These are phyloP conservation scores for Incumbomyces delicatus DNA, from an alignment of 2,329 filamentous ascomycete genomes.

Conservation along the genomic window DNA sequence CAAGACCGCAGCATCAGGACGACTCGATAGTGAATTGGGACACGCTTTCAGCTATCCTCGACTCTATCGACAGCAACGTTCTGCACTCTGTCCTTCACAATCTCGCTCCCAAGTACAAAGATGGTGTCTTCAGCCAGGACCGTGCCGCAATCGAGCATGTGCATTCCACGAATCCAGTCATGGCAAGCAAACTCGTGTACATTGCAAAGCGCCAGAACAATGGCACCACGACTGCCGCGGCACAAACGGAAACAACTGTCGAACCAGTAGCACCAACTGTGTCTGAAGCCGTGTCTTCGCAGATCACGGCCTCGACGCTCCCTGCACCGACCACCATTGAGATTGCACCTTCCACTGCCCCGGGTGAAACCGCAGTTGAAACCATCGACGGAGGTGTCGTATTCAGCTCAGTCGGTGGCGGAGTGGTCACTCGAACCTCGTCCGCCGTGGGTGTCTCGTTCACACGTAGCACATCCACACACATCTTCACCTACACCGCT, in stretches of 20 bases:
- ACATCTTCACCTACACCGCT: conserved; percentile 32
- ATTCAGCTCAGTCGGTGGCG: conserved; percentile 23
- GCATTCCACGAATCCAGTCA: conserved; percentile 49
- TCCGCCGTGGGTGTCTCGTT: conserved; percentile 18
- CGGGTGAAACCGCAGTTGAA: conserved; percentile 15
- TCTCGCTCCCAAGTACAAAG: conserved; percentile 54
- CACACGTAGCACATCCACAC: conserved; percentile 30
- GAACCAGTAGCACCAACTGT: conserved; percentile 2
- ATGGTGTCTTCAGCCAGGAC: conserved; percentile 59
- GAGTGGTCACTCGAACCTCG: conserved; percentile 21
- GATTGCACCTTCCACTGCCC: conserved; percentile 16
- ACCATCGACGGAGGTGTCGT: conserved; percentile 21
- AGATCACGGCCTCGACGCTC: conserved; percentile 17
- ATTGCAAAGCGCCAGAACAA: conserved; percentile 48
- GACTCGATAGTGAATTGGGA: conserved; percentile 17
- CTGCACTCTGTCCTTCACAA: conserved; percentile 59
- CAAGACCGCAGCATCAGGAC: conserved; percentile 12
- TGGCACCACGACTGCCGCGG: conserved; percentile 12
- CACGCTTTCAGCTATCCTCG: conserved; percentile 46
- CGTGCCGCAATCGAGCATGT: conserved; percentile 54
- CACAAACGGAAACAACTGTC: conserved; percentile 10
- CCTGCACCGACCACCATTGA: conserved; percentile 18
- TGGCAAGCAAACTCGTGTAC: conserved; percentile 54
- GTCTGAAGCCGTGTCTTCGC: conserved; percentile 13
- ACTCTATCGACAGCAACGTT: conserved; percentile 47